A percentile compares a stretch with the other conserved stretches of the same genome.
phyloP scores from a whole-genome alignment of 2,329 filamentous ascomycete genomes.

The Triangularia verruculosa region DNA sequence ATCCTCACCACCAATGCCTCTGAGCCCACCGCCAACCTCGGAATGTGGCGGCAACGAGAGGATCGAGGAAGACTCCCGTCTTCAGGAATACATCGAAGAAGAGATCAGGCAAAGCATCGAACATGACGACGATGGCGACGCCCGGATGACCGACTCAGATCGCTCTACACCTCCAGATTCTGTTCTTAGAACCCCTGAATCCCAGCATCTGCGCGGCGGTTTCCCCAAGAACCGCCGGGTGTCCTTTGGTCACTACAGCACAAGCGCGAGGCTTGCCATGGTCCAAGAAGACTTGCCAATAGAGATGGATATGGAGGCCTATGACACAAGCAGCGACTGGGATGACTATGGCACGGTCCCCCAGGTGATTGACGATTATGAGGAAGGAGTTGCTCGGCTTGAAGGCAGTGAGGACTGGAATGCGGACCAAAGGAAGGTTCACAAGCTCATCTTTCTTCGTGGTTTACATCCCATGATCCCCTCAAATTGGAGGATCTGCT shows the following conservation, averaged over 20 bases:
- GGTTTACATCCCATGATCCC: constrained; percentile 37
- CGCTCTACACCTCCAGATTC: background rate
- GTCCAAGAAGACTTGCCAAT: background rate
- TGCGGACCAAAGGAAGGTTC: constrained; percentile 32
- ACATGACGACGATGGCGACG: background rate
- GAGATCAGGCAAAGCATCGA: background rate
- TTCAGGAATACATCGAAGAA: constrained; percentile 1
- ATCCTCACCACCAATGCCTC: background rate
- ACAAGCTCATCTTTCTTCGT: constrained; percentile 36
- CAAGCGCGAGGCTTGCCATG: constrained; percentile 2
- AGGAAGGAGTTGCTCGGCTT: constrained; percentile 12
- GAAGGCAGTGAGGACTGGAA: constrained; percentile 31
- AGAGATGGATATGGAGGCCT: constrained; percentile 15
- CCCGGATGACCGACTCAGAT: background rate
- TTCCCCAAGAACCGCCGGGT: background rate
- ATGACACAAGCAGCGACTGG: constrained; percentile 26
- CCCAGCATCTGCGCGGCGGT: background rate
- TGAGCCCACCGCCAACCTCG: background rate
- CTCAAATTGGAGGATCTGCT: constrained; percentile 33
- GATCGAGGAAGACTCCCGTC: background rate
- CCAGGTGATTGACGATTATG: constrained; percentile 18
- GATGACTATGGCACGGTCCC: constrained; percentile 23
- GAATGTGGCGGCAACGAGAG: background rate
- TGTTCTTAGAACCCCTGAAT: background rate
- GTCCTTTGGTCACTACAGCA: background rate